These are phyloP conservation scores for Carex scoparia DNA, from an alignment of 176 grass and related monocot species.

Conservation along the genomic window DNA sequence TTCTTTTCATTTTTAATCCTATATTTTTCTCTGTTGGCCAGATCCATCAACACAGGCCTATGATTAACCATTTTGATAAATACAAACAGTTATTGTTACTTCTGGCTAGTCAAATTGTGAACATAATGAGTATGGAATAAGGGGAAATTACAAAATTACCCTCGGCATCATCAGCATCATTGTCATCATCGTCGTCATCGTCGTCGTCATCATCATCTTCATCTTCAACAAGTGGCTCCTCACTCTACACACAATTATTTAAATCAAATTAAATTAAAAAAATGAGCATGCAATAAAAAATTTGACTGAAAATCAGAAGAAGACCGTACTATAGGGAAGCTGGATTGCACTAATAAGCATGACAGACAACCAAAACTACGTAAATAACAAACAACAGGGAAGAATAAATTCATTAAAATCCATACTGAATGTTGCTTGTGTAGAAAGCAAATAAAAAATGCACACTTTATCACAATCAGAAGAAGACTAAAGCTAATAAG, in stretches of 20 bases:
- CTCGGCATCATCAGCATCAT: conserved; percentile 48
- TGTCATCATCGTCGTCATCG: conserved; percentile 57
- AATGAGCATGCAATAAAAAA: not conserved
- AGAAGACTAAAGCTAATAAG: not conserved
- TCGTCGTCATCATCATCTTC: conserved; percentile 54
- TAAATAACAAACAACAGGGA: not conserved
- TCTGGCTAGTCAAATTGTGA: not conserved
- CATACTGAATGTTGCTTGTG: not conserved
- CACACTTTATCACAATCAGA: not conserved
- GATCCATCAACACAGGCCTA: not conserved
- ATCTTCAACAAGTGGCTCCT: conserved; percentile 54
- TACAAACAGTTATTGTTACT: not conserved
- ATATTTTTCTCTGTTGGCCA: not conserved
- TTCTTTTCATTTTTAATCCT: not conserved
- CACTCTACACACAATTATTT: conserved; percentile 28
- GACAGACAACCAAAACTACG: not conserved
- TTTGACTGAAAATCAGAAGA: not conserved
- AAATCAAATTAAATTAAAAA: not conserved
- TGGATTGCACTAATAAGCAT: not conserved
- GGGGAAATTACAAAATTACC: conserved; percentile 23
- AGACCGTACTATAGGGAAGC: not conserved
- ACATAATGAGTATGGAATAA: not conserved
- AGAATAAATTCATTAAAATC: not conserved
- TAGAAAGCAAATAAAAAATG: not conserved
- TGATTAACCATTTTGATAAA: not conserved